phyloP scores from a whole-genome alignment of 202 grass and related monocot species.

The Carex arenaria region DNA sequence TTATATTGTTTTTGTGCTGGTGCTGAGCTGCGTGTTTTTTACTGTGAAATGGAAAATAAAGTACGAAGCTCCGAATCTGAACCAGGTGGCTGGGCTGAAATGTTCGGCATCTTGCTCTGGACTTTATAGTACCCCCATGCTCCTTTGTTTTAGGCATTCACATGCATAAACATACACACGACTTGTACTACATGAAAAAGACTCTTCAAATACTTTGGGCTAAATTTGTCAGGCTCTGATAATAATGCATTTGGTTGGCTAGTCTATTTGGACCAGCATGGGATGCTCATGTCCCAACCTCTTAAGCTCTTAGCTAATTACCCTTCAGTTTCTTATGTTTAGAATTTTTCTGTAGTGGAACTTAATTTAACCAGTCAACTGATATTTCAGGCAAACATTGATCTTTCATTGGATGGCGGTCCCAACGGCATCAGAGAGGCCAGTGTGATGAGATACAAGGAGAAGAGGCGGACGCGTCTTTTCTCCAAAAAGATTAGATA shows the following conservation, averaged over 20 bases:
- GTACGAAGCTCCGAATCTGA: background rate
- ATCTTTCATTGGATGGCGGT: conserved; percentile 43
- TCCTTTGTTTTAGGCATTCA: conserved; percentile 3
- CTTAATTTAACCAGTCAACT: background rate
- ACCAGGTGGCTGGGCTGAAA: background rate
- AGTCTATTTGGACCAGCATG: conserved; percentile 20
- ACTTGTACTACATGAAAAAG: conserved; percentile 12
- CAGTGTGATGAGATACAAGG: conserved; percentile 56
- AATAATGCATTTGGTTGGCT: conserved; percentile 27
- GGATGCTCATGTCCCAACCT: conserved; percentile 11
- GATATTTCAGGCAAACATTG: conserved; percentile 53
- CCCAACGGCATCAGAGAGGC: conserved; percentile 53
- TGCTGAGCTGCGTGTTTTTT: background rate
- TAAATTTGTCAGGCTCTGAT: conserved; percentile 15
- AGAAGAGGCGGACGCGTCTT: conserved; percentile 64
- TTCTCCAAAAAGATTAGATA: conserved; percentile 76
- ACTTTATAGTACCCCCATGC: background rate
- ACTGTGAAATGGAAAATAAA: conserved; percentile 11
- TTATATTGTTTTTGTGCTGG: background rate
- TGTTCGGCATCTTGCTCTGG: conserved; percentile 1
- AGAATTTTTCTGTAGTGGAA: background rate
- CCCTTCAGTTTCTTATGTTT: background rate
- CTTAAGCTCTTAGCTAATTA: background rate
- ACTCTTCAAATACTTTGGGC: background rate
- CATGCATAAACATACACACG: background rate